Percentiles rank a stretch among this genome's conserved stretches.
These are phyloP conservation scores for Alternaria ventricosa DNA, from an alignment of 2,329 filamentous ascomycete species.

Conservation along the genomic window DNA sequence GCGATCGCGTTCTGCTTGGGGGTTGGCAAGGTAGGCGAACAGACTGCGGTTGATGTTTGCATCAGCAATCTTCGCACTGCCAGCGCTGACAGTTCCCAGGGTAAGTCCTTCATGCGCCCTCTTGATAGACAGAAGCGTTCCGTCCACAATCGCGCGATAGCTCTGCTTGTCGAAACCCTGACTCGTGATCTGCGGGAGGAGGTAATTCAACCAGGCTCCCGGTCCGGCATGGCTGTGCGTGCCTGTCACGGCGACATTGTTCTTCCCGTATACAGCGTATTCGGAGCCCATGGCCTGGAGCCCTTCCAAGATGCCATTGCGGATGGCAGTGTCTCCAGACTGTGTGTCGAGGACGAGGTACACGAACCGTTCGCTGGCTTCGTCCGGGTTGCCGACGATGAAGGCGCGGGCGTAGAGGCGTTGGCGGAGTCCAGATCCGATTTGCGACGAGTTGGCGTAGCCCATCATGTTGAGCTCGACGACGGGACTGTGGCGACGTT, in stretches of 20 bases:
- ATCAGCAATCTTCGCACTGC: slow-evolving; percentile 71
- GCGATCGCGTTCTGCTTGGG: slow-evolving; percentile 71
- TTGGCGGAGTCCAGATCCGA: slow-evolving; percentile 84
- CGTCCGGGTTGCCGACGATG: slow-evolving; percentile 74
- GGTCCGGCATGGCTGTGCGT: slow-evolving; percentile 94
- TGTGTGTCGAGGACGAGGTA: slow-evolving; percentile 89
- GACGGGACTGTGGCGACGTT: slow-evolving; percentile 65
- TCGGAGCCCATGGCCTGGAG: slow-evolving; percentile 72
- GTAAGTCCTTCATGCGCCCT: slow-evolving; percentile 76
- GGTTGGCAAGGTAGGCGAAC: slow-evolving; percentile 87
- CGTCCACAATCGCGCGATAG: slow-evolving; percentile 87
- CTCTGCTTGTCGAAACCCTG: slow-evolving; percentile 86
- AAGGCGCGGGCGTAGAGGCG: slow-evolving; percentile 89
- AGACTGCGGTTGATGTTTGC: slow-evolving; percentile 90
- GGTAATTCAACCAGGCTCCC: slow-evolving; percentile 92
- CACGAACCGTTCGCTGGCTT: slow-evolving; percentile 75
- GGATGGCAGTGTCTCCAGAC: slow-evolving; percentile 86
- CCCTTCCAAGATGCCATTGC: slow-evolving; percentile 83
- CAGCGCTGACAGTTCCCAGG: slow-evolving; percentile 74
- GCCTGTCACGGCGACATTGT: slow-evolving; percentile 87
- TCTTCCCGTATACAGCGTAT: slow-evolving; percentile 75
- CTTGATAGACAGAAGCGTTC: slow-evolving; percentile 80
- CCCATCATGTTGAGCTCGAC: slow-evolving; percentile 92
- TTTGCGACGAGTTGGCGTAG: slow-evolving; percentile 84
- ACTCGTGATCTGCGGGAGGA: slow-evolving; percentile 88